Base-by-base conservation (phyloP, 2,329 filamentous ascomycete species). In the Verticillium isaacii region DNA sequence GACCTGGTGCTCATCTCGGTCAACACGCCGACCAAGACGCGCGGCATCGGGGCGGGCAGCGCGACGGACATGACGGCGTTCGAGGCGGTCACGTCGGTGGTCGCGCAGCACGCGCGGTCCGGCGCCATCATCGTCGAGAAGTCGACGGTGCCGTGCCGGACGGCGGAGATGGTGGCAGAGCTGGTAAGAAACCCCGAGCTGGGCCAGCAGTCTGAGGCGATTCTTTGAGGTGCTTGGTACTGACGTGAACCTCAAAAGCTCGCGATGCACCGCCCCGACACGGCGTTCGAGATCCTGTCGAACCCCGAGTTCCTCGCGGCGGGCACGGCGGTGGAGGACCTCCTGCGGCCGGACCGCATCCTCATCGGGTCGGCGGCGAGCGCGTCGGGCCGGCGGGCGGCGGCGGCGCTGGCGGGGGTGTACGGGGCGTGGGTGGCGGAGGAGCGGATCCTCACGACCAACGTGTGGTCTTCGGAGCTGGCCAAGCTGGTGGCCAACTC, bases 251-350 rank as follows among this genome's bases (percentile, higher is more conserved):
- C 12, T 2, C 1, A 7, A 39, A 39, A 86, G 83, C 78, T 87
- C 65, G 76, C 80, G 57, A 79, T 81, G 65, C 82, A 86, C 67
- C 84, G 85, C 9, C 88, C 88, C 0, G 83, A 82, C 19, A 80
- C 87, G 6, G 81, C 83, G 64, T 93, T 93, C 69, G 89, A 93
- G 70, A 85, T 93, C 61, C 82, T 93, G 34, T 92, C 89, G 45
- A 93, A 93, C 73, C 91, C 91, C 5, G 91, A 94, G 71, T 94
- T 93, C 70, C 78, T 94, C 56, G 88, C 91, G 29, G 90, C 91
- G 64, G 91, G 91, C 59, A 91, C 89, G 2, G 90, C 91, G 3
- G 83, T 93, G 65, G 78, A 83, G 52, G 88, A 93, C 70, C 80
- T 93, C 9, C 80, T 91, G 52, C 75, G 82, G 63, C 90, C 91